Evolutionary conservation across 2,329 filamentous ascomycete species (phyloP).

Genomic region (Hymenoscyphus fructigenus): DNA sequence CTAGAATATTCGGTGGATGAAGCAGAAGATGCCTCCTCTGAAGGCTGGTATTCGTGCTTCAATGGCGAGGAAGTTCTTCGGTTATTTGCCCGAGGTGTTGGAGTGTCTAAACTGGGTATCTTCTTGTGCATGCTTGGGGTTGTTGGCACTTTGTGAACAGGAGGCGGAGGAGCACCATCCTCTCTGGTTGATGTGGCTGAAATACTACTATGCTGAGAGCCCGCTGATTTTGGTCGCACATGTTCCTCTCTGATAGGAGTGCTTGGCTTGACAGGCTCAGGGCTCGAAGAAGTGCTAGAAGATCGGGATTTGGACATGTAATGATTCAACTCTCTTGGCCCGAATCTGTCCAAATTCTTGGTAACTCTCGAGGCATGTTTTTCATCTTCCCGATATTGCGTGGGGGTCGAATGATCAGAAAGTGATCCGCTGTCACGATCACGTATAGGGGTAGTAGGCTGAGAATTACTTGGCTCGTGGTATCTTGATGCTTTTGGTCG

Average conservation of each 20-base stretch:
- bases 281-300: slow-evolving; percentile 17
- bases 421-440: background rate
- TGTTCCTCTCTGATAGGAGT: slow-evolving; percentile 21
- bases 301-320: slow-evolving; percentile 18
- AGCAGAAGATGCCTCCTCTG: slow-evolving; percentile 59
- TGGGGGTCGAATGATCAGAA: slow-evolving; percentile 14
- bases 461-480: slow-evolving; percentile 15
- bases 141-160: slow-evolving; percentile 39
- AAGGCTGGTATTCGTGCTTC: slow-evolving; percentile 96
- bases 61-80: slow-evolving; percentile 86
- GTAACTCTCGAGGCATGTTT: background rate
- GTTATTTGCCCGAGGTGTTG: slow-evolving; percentile 41
- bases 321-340: slow-evolving; percentile 9
- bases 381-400: slow-evolving; percentile 5
- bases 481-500: slow-evolving; percentile 22
- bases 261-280: slow-evolving; percentile 15
- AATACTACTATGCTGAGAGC: slow-evolving; percentile 14
- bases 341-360: background rate
- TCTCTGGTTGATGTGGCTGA: slow-evolving; percentile 17
- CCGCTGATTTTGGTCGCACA: slow-evolving; percentile 22
- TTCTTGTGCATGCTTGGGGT: slow-evolving; percentile 45
- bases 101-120: slow-evolving; percentile 27
- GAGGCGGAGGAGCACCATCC: slow-evolving; percentile 34
- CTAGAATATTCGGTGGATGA: slow-evolving; percentile 55
- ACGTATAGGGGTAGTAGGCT: slow-evolving; percentile 16